Evolutionary conservation across 331 rosid genomes (phyloP).

Genomic region (Phaseolus coccineus): DNA sequence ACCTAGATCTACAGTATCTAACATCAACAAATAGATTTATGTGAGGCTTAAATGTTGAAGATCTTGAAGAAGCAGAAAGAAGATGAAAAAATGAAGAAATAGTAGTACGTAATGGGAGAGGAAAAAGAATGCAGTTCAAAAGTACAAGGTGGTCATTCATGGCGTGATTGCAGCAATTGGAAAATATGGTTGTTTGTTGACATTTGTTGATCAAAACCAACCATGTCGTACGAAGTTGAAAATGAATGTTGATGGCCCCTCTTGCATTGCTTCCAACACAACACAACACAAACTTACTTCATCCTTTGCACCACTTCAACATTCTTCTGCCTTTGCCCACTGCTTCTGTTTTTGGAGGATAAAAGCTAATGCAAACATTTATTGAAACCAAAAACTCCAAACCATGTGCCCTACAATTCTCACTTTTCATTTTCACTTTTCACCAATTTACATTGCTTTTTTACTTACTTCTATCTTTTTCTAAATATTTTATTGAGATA

Average conservation of each 20-base stretch:
- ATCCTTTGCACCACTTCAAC: conserved; percentile 32
- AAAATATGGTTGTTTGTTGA: conserved; percentile 42
- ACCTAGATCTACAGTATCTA: neutral
- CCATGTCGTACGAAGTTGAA: conserved; percentile 21
- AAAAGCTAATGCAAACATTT: conserved; percentile 40
- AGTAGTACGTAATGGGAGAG: conserved; percentile 7
- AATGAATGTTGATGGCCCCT: conserved; percentile 48
- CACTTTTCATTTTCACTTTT: conserved; percentile 25
- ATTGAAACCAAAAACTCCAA: conserved; percentile 33
- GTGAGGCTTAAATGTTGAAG: neutral
- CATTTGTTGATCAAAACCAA: conserved; percentile 44
- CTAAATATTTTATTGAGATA: too few species aligned
- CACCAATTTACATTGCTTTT: neutral
- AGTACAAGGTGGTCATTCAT: conserved; percentile 43
- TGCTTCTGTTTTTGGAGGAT: neutral
- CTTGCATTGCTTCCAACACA: conserved; percentile 10
- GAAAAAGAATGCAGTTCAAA: neutral
- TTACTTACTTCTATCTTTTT: neutral
- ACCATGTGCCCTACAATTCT: conserved; percentile 40
- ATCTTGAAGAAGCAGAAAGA: neutral
- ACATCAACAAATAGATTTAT: neutral
- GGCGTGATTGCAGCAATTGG: conserved; percentile 21
- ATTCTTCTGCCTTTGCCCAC: conserved; percentile 45
- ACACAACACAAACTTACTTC: conserved; percentile 22
- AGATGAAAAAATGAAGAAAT: conserved; percentile 10